Evolutionary conservation across 768 basidiomycete genomes (phyloP).

Genomic region (Rhizopogon salebrosus): DNA sequence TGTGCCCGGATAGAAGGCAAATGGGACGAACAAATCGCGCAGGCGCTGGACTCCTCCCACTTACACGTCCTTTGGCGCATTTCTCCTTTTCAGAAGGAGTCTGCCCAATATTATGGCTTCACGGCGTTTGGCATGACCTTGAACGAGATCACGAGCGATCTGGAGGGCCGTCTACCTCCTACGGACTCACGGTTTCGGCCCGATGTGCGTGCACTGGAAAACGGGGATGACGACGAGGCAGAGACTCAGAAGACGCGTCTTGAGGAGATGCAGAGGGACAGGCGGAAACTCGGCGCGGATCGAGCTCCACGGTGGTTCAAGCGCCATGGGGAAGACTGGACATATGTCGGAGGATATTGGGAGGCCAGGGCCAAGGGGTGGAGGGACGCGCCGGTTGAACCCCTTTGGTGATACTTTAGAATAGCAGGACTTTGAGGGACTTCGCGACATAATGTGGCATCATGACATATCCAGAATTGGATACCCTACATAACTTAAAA

Average conservation of each 20-base stretch:
- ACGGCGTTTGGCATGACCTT: constrained; percentile 74
- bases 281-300: constrained; percentile 58
- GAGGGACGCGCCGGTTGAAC: constrained; percentile 43
- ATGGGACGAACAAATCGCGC: constrained; percentile 83
- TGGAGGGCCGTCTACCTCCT: constrained; percentile 59
- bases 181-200: constrained; percentile 82
- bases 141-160: constrained; percentile 71
- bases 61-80: constrained; percentile 77
- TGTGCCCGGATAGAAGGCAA: constrained; percentile 75
- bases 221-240: constrained; percentile 65
- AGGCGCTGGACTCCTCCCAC: constrained; percentile 59
- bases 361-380: constrained; percentile 63
- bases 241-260: constrained; percentile 68
- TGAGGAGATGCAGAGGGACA: constrained; percentile 72
- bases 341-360: constrained; percentile 80
- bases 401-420: constrained; percentile 54
- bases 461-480: not conserved
- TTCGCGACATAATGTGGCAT: not conserved
- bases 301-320: constrained; percentile 71
- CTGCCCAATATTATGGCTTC: constrained; percentile 76
- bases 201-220: constrained; percentile 79
- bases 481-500: not conserved
- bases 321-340: constrained; percentile 65
- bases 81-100: constrained; percentile 65
- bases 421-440: too few relatives aligned